A percentile compares a stretch with the other conserved stretches of the same genome.
phyloP scores from a whole-genome alignment of 768 basidiomycete species.

The Suillus spraguei region DNA sequence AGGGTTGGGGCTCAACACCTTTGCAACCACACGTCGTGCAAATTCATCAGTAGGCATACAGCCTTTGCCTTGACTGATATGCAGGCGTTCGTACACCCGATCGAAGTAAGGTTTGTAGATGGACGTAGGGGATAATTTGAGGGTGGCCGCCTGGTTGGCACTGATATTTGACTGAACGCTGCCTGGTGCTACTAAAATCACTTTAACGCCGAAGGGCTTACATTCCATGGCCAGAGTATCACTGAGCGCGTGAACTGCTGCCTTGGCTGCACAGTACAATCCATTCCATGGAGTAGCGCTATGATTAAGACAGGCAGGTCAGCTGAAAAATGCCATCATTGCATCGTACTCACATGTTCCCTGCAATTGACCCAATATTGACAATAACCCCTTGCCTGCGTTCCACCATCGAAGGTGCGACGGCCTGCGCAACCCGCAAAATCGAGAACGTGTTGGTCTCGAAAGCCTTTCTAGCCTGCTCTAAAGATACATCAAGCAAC shows the following conservation, averaged over 20 bases:
- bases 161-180: conserved; percentile 68
- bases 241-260: conserved; percentile 59
- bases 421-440: conserved; percentile 50
- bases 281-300: no score
- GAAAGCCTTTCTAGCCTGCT: conserved; percentile 53
- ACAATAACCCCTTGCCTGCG: no score
- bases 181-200: conserved; percentile 71
- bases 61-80: conserved; percentile 49
- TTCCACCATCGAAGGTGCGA: no score
- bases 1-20: conserved; percentile 48
- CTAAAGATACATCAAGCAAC: conserved; percentile 55
- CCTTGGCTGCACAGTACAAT: conserved; percentile 62
- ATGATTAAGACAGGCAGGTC: conserved; percentile 12
- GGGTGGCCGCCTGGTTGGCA: conserved; percentile 46
- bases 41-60: conserved; percentile 55
- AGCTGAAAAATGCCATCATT: not conserved
- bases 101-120: conserved; percentile 59
- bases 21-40: conserved; percentile 52
- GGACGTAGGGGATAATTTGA: conserved; percentile 50
- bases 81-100: conserved; percentile 56
- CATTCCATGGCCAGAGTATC: conserved; percentile 76
- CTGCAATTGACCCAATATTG: no score
- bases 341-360: no score
- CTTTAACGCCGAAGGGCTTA: conserved; percentile 67
- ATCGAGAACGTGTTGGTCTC: conserved; percentile 68